These are phyloP conservation scores for Somion occarium DNA, from an alignment of 1,284 basidiomycete species.

Conservation along the genomic window DNA sequence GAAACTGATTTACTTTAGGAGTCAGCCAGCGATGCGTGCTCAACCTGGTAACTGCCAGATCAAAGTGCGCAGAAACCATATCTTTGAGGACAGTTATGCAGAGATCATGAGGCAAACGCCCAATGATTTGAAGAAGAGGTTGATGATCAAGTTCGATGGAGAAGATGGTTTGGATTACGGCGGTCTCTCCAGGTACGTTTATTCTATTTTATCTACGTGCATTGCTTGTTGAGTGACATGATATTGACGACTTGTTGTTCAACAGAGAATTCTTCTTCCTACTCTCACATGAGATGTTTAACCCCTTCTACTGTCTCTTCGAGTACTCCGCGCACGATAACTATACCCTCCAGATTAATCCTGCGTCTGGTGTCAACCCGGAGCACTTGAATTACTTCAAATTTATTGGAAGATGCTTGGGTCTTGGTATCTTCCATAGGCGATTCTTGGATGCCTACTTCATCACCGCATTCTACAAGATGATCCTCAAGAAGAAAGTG, in stretches of 20 bases:
- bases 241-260: conserved; percentile 3
- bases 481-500: conserved; percentile 90
- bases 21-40: conserved; percentile 90
- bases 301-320: conserved; percentile 99
- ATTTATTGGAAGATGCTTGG: conserved; percentile 94
- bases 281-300: conserved; percentile 97
- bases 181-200: conserved; percentile 82
- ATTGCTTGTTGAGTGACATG: too few relatives aligned
- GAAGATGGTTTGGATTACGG: conserved; percentile 99
- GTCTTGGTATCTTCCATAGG: conserved; percentile 96
- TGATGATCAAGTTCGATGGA: conserved; percentile 99
- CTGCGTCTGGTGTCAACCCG: conserved; percentile 95
- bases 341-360: conserved; percentile 98
- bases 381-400: conserved; percentile 99
- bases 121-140: conserved; percentile 92
- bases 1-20: conserved; percentile 99
- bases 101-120: conserved; percentile 94
- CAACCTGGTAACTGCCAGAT: conserved; percentile 94
- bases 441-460: conserved; percentile 99
- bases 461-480: conserved; percentile 98
- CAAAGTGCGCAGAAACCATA: conserved; percentile 89
- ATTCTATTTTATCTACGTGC: neutral
- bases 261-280: conserved; percentile 99
- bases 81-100: conserved; percentile 95
- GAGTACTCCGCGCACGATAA: conserved; percentile 99